Conservation (phyloP, 2,329 filamentous ascomycete genomes). For the Karstenula rhodostoma region DNA sequence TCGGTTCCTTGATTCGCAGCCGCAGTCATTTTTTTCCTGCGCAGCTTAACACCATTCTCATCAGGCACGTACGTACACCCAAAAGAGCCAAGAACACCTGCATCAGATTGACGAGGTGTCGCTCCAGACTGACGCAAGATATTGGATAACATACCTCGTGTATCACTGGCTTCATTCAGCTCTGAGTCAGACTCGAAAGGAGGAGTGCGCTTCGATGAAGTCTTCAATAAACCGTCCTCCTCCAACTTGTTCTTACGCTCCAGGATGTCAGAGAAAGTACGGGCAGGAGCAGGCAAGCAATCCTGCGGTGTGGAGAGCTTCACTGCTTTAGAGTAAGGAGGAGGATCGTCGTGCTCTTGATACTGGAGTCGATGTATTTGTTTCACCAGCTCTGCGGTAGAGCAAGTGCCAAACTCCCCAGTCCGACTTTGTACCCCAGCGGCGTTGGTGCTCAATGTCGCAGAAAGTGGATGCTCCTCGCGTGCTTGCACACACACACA, state of each 20-base stretch:
- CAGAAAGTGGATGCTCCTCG: no score
- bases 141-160: neutral
- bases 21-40: neutral
- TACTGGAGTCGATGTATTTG: neutral
- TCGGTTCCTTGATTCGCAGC: neutral
- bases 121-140: neutral
- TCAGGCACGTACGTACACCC: neutral
- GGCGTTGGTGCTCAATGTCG: no score
- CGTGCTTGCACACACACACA: no score
- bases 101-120: neutral
- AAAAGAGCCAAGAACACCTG: neutral
- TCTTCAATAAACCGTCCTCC: neutral
- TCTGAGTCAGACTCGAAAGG: neutral
- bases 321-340: neutral
- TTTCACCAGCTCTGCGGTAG: neutral
- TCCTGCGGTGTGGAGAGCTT: neutral
- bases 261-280: neutral
- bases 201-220: neutral
- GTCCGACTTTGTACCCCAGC: no score
- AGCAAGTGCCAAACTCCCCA: no score
- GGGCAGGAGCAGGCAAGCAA: neutral
- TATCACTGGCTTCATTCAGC: neutral
- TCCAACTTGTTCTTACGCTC: neutral
- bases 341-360: neutral
- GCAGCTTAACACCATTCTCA: no score